Base-by-base conservation (phyloP, 495 filamentous ascomycete species). In the Podospora anserina region DNA sequence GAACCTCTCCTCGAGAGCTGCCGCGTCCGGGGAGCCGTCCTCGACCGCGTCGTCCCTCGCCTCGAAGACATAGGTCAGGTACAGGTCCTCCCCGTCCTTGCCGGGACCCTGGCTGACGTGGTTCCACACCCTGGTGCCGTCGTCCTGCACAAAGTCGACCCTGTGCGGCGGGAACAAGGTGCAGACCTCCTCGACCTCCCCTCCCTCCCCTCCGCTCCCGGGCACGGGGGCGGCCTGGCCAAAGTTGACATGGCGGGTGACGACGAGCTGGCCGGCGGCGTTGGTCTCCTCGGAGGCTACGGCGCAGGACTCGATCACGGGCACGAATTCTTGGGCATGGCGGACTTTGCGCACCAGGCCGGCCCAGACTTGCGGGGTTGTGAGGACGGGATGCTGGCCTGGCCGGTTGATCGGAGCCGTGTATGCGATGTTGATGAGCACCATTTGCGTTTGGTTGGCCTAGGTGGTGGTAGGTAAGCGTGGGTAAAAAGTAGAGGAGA, bases 1-100 rank as follows among this genome's bases (percentile, higher is more conserved):
- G 70, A 75, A 75, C 66, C 44, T 58, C 73, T 65, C 76, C 68
- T 77, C 71, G 56, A 79, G 27, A 11, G 7, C 39, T 13, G 15
- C 39, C 39, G 39, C 39, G 2, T 49, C 39, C 2, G 7, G 39
- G 2, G 39, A 13, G 70, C 76, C 75, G 64, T 70, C 73, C 55
- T 70, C 13, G 2, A 79, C 72, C 4, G 61, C 72, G 7, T 71
- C 63, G 66, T 78, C 71, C 58, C 71, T 71, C 80, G 79, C 81
- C 73, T 77, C 75, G 63, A 82, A 82, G 19, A 76, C 71, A 63
- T 78, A 82, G 57, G 77, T 82, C 74, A 82, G 71, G 27, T 71
- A 71, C 67, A 81, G 27, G 15, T 49, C 39, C 69, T 75, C 74
- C 19, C 76, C 78, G 23, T 66, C 71, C 9, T 76, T 63, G 0